Evolutionary conservation across 345 rosid genomes (phyloP), one percentile per base, ranked within the genome.

Genomic region (Turnera subulata): DNA sequence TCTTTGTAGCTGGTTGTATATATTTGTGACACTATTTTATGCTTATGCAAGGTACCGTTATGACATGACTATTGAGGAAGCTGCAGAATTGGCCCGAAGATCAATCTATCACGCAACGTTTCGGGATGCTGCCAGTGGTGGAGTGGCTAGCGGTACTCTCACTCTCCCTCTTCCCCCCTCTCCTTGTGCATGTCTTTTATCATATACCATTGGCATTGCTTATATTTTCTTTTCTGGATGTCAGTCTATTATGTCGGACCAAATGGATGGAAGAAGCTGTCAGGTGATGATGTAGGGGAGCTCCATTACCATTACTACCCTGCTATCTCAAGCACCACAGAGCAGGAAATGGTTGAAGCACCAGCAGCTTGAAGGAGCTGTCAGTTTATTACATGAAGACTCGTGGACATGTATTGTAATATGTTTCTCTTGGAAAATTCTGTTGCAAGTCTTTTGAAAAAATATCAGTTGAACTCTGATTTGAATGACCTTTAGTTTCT

Each of bases 61-160:
- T 67, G 96, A 94, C 54, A 81, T 90, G 96, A 75, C 97, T 2
- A 55, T 94, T 37, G 93, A 84, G 44, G 97, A 94, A 76, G 99
- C 99, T 48, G 83, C 89, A 0, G 99, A 94, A 72, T 73, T 94
- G 77, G 99, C 95, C 38, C 78, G 95, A 70, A 84, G 99, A 71
- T 72, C 97, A 64, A 94, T 94, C 68, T 94, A 94, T 73, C 99
- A 90, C 67, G 99, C 99, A 10, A 93, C 99, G 39, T 94, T 88
- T 80, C 83, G 99, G 22, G 99, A 94, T 72, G 99, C 91, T 50
- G 97, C 99, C 69, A 94, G 99, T 77, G 99, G 99, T 73, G 99
- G 99, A 61, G 97, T 94, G 44, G 99, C 95, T 40, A 94, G 99
- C 72, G 97, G 97, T 94, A 83, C 45, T 3, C 22, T 49, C 53